Percentiles rank a stretch among this genome's conserved stretches.
phyloP scores from a whole-genome alignment of 2,329 filamentous ascomycete genomes.

The Pezicula radicicola region DNA sequence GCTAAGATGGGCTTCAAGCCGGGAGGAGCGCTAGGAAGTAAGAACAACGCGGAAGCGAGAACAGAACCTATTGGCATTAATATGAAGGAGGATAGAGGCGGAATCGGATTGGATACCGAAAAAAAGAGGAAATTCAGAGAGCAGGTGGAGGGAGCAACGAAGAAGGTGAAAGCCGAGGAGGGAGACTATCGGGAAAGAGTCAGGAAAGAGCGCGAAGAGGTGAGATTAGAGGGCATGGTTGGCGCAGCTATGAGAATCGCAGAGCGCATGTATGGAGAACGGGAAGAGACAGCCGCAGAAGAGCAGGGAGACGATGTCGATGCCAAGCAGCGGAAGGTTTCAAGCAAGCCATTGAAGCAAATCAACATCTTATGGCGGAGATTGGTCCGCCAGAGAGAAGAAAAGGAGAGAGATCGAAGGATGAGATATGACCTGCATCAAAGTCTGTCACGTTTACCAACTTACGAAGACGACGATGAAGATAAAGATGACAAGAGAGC shows the following conservation, averaged over 20 bases:
- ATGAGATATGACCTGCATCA: constrained; percentile 66
- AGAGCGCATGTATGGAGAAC: constrained; percentile 59
- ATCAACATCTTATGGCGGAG: constrained; percentile 80
- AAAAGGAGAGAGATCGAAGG: constrained; percentile 64
- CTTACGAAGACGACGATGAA: constrained; percentile 65
- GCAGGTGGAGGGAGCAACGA: constrained; percentile 53
- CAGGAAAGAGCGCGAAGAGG: constrained; percentile 66
- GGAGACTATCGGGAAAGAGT: constrained; percentile 72
- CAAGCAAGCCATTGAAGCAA: constrained; percentile 55
- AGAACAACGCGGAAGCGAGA: constrained; percentile 35
- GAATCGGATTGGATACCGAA: constrained; percentile 81
- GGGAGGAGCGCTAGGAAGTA: constrained; percentile 70
- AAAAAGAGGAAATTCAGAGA: constrained; percentile 74
- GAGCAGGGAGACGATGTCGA: constrained; percentile 16
- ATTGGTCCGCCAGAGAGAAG: constrained; percentile 65
- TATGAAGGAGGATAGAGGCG: constrained; percentile 76
- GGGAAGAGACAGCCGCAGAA: constrained; percentile 18
- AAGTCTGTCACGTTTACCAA: constrained; percentile 59
- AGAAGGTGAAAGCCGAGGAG: constrained; percentile 62
- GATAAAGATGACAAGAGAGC: constrained; percentile 72
- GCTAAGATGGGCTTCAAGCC: constrained; percentile 86
- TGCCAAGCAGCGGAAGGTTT: constrained; percentile 27
- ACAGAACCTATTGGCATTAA: constrained; percentile 74
- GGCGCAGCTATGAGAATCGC: constrained; percentile 79
- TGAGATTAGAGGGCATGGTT: constrained; percentile 65